phyloP scores from a whole-genome alignment of 2,329 filamentous ascomycete species.

The Talaromyces marneffei region DNA sequence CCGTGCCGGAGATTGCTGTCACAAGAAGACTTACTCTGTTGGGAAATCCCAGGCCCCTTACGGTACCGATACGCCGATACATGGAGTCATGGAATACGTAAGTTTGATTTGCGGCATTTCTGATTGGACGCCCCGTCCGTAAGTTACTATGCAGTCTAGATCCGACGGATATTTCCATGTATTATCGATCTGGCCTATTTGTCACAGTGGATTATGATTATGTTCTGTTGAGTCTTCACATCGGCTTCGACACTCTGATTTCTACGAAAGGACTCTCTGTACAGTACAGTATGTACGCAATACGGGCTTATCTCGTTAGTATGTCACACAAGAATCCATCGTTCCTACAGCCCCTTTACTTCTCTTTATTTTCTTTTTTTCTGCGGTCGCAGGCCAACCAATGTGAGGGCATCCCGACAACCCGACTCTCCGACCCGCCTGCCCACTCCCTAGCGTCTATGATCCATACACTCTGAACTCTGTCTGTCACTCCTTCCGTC shows the following conservation, averaged over 20 bases:
- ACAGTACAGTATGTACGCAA: not conserved
- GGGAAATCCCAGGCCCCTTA: not conserved
- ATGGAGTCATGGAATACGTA: not conserved
- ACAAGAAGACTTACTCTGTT: slow-evolving; percentile 9
- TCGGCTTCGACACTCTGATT: too few species aligned
- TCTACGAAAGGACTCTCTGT: too few species aligned
- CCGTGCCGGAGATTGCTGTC: not conserved
- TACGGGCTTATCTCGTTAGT: not conserved
- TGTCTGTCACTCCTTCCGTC: not conserved
- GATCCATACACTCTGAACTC: not conserved
- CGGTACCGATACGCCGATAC: not conserved
- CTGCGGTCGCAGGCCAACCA: not conserved
- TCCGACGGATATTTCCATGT: not conserved
- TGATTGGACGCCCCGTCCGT: slow-evolving; percentile 5
- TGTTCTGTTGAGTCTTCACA: not conserved
- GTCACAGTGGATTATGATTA: too few species aligned
- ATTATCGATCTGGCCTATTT: too few species aligned
- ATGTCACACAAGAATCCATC: not conserved
- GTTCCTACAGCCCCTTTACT: not conserved
- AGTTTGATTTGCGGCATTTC: not conserved
- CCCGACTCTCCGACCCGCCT: slow-evolving; percentile 5
- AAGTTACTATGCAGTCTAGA: not conserved
- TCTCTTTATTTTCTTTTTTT: not conserved
- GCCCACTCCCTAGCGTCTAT: not conserved
- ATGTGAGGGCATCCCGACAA: slow-evolving; percentile 4